phyloP scores from a whole-genome alignment of 768 basidiomycete genomes.

The Boletus barrowsii region DNA sequence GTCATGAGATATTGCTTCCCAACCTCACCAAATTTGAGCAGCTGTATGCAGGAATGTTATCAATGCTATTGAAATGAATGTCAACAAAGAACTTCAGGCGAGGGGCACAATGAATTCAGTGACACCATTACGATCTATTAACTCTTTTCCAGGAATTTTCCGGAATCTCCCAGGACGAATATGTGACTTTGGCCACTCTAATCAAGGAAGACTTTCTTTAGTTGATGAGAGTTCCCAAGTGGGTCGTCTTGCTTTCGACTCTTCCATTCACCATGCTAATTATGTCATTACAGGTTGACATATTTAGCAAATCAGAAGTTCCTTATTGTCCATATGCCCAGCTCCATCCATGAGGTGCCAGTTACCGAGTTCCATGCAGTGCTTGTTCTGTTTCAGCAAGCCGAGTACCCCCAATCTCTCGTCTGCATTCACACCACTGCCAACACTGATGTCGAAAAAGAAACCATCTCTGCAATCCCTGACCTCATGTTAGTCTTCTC shows the following conservation, averaged over 20 bases:
- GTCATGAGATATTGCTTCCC: too few relatives aligned
- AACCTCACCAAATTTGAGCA: too few relatives aligned
- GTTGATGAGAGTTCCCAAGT: too few relatives aligned
- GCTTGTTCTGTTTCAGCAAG: background rate
- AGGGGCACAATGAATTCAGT: too few relatives aligned
- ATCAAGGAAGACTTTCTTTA: background rate
- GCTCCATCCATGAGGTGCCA: background rate
- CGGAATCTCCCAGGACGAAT: background rate
- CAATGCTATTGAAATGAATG: too few relatives aligned
- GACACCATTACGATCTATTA: too few relatives aligned
- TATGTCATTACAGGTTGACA: background rate
- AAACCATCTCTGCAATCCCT: background rate
- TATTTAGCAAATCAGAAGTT: background rate
- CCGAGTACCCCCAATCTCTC: background rate
- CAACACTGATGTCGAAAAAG: background rate
- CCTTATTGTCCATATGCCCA: background rate
- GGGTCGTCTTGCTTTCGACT: too few relatives aligned
- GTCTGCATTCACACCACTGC: background rate
- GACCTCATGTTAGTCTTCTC: background rate
- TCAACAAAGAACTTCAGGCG: too few relatives aligned
- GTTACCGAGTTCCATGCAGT: background rate
- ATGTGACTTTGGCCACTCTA: background rate
- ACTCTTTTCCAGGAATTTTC: background rate
- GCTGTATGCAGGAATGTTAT: too few relatives aligned
- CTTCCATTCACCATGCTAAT: background rate